Conservation (phyloP, 345 rosid genomes). For the Cochlearia excelsa region DNA sequence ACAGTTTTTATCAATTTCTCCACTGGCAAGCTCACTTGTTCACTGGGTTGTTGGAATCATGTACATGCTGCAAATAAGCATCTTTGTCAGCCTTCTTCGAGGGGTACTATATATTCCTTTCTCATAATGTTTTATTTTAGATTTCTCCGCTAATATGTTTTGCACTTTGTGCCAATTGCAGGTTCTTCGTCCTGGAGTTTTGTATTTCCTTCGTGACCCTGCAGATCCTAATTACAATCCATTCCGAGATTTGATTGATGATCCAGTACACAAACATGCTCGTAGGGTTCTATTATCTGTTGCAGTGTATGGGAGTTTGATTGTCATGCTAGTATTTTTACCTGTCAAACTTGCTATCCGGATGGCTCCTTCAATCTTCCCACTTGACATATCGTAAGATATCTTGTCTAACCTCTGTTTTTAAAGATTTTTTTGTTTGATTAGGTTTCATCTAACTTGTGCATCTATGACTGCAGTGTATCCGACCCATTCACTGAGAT, state of each 20-base stretch:
- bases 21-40: constrained; percentile 88
- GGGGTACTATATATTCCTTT: constrained; percentile 57
- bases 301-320: constrained; percentile 95
- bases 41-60: constrained; percentile 98
- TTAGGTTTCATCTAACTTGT: constrained; percentile 6
- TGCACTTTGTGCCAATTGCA: constrained; percentile 33
- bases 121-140: background rate
- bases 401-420: constrained; percentile 1
- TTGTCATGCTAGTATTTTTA: constrained; percentile 95
- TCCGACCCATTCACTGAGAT: constrained; percentile 98
- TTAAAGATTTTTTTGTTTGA: constrained; percentile 13
- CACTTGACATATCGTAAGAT: constrained; percentile 92
- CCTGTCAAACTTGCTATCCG: constrained; percentile 96
- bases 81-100: constrained; percentile 96
- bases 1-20: constrained; percentile 78
- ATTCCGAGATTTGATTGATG: constrained; percentile 96
- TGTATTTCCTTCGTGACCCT: constrained; percentile 95
- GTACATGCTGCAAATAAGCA: constrained; percentile 96
- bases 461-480: constrained; percentile 50
- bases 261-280: constrained; percentile 96
- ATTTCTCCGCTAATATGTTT: constrained; percentile 5
- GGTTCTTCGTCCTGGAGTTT: constrained; percentile 95
- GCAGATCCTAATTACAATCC: constrained; percentile 99
- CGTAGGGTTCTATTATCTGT: constrained; percentile 88
- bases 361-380: constrained; percentile 84